Evolutionary conservation across 2,329 filamentous ascomycete genomes (phyloP).

Genomic region (Penicillium sp.): DNA sequence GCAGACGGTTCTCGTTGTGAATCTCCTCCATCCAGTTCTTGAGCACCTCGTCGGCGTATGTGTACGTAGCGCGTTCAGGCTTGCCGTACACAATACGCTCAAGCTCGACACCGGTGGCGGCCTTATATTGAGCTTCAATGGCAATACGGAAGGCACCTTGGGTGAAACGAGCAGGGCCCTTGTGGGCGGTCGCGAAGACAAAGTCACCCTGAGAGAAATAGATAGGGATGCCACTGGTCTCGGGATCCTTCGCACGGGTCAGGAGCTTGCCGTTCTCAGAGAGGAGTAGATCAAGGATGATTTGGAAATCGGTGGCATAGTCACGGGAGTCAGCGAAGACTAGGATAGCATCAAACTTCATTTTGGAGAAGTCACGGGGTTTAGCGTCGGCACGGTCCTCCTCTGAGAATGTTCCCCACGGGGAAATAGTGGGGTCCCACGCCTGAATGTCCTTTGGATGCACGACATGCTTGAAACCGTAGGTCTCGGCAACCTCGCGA

Average conservation of each 20-base stretch:
- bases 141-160: slow-evolving; percentile 72
- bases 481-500: slow-evolving; percentile 66
- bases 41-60: slow-evolving; percentile 70
- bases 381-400: slow-evolving; percentile 63
- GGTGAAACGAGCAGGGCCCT: slow-evolving; percentile 61
- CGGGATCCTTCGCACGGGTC: slow-evolving; percentile 62
- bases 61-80: slow-evolving; percentile 70
- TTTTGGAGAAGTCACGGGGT: slow-evolving; percentile 66
- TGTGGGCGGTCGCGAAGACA: slow-evolving; percentile 62
- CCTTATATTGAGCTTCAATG: slow-evolving; percentile 61
- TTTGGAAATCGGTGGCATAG: slow-evolving; percentile 70
- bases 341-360: slow-evolving; percentile 69
- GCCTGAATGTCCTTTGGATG: slow-evolving; percentile 70
- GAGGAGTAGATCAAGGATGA: slow-evolving; percentile 68
- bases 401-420: slow-evolving; percentile 63
- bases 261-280: slow-evolving; percentile 63
- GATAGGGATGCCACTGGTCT: slow-evolving; percentile 64
- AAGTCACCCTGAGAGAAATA: slow-evolving; percentile 67
- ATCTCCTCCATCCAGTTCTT: slow-evolving; percentile 70
- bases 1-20: slow-evolving; percentile 65
- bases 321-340: slow-evolving; percentile 71
- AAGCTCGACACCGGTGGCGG: slow-evolving; percentile 63
- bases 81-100: slow-evolving; percentile 74
- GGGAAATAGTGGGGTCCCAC: slow-evolving; percentile 64
- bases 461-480: slow-evolving; percentile 69